These are phyloP conservation scores for Eucalyptus globulus DNA, from an alignment of 345 rosid genomes.

Conservation along the genomic window DNA sequence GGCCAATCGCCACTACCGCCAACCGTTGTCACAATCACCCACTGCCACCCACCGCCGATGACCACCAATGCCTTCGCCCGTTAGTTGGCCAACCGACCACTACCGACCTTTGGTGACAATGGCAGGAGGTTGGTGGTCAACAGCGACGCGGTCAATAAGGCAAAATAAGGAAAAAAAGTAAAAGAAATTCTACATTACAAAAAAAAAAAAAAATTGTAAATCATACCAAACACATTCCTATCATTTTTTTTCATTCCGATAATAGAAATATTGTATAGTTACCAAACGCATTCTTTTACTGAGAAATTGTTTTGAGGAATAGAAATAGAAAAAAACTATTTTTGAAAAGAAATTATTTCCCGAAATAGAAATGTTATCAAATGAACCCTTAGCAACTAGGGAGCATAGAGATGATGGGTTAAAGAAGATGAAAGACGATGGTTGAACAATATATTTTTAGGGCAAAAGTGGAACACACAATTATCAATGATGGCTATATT, in stretches of 20 bases:
- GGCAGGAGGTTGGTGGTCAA: rapidly evolving
- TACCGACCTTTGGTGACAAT: rapidly evolving
- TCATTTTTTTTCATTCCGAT: too few relatives aligned
- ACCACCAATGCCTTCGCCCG: rapidly evolving
- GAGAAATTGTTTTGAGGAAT: rapidly evolving
- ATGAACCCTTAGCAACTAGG: neutral
- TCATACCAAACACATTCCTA: too few relatives aligned
- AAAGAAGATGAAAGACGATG: neutral
- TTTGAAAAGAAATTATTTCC: too few relatives aligned
- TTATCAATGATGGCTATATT: neutral
- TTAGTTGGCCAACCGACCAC: rapidly evolving
- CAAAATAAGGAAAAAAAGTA: too few relatives aligned
- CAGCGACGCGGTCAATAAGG: rapidly evolving
- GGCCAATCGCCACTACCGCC: rapidly evolving
- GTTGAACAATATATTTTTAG: neutral
- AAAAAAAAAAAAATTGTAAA: too few relatives aligned
- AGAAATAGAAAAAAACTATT: too few relatives aligned
- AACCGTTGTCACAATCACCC: rapidly evolving
- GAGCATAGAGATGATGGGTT: neutral
- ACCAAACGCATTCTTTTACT: rapidly evolving
- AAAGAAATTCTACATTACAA: too few relatives aligned
- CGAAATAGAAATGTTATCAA: rapidly evolving
- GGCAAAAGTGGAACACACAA: neutral
- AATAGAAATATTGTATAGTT: too few relatives aligned
- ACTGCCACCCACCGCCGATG: rapidly evolving